These are phyloP conservation scores for Chrysanthemum lavandulifolium DNA, from an alignment of 129 eudicot genomes.

Conservation along the genomic window DNA sequence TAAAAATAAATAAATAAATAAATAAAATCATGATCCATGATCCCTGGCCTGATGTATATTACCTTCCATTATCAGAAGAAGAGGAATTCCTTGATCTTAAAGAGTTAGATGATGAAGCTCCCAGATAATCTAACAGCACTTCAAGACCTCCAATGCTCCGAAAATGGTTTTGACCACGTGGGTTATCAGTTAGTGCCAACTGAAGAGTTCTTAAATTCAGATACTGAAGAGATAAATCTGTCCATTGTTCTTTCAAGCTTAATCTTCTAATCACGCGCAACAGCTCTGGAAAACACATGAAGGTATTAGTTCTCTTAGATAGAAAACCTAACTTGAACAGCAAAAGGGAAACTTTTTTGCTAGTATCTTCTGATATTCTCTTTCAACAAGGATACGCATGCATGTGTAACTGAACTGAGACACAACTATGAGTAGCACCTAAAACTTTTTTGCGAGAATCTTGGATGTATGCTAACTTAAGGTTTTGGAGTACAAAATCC, in stretches of 20 bases:
- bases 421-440: neutral
- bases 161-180: slow-evolving; percentile 98
- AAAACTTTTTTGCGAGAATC: too few species aligned
- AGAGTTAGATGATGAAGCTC: slow-evolving; percentile 60
- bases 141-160: slow-evolving; percentile 99
- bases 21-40: slow-evolving; percentile 15
- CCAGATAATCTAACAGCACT: slow-evolving; percentile 90
- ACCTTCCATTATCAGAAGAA: slow-evolving; percentile 47
- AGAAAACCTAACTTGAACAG: slow-evolving; percentile 8
- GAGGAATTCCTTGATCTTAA: slow-evolving; percentile 41
- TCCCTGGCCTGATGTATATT: slow-evolving; percentile 18
- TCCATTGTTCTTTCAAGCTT: slow-evolving; percentile 76
- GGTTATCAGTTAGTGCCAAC: slow-evolving; percentile 67
- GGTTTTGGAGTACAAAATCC: too few species aligned
- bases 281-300: slow-evolving; percentile 58
- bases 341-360: slow-evolving; percentile 6
- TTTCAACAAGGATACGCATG: slow-evolving; percentile 16
- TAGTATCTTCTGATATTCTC: neutral
- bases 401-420: slow-evolving; percentile 6
- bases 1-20: too few species aligned
- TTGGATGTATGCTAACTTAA: too few species aligned
- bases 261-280: slow-evolving; percentile 88
- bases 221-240: slow-evolving; percentile 67
- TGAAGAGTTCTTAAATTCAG: slow-evolving; percentile 79
- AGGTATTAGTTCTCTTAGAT: slow-evolving; percentile 17